These are phyloP conservation scores for Sclerospora graminicola DNA, from an alignment of 352 stramenopile species.

Conservation along the genomic window DNA sequence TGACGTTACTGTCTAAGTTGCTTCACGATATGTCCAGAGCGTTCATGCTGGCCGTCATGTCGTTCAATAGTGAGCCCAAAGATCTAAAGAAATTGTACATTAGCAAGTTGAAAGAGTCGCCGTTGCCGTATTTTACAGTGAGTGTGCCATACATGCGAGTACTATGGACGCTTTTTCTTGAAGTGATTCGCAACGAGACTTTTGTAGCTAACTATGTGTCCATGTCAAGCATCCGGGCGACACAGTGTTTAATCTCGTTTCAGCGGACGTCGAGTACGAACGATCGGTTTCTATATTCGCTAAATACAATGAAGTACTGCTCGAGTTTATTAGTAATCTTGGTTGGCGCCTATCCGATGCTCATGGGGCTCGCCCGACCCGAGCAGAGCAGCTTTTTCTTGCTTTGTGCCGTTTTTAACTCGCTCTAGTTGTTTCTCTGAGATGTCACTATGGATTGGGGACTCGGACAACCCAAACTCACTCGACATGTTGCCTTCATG, in stretches of 20 bases:
- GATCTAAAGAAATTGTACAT: constrained; percentile 42
- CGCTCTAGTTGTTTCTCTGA: constrained; percentile 94
- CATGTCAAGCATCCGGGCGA: constrained; percentile 50
- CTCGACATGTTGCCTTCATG: too few species aligned
- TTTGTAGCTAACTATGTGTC: constrained; percentile 1
- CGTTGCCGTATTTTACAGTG: constrained; percentile 58
- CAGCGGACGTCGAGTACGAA: constrained; percentile 52
- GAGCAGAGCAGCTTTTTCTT: constrained; percentile 66
- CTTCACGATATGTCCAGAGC: constrained; percentile 60
- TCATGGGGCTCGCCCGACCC: constrained; percentile 37
- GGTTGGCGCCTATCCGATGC: constrained; percentile 61
- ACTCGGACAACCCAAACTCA: too few species aligned
- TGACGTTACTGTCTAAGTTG: constrained; percentile 81
- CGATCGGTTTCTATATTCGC: constrained; percentile 68
- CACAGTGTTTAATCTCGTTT: constrained; percentile 78
- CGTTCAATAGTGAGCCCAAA: constrained; percentile 34
- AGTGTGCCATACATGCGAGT: constrained; percentile 66
- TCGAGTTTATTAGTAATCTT: constrained; percentile 72
- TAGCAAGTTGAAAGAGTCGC: constrained; percentile 64
- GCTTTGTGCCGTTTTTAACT: constrained; percentile 83
- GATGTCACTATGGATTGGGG: too few species aligned
- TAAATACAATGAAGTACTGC: constrained; percentile 84
- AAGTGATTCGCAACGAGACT: not conserved
- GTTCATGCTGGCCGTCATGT: constrained; percentile 49
- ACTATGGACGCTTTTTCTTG: not conserved